Evolutionary conservation across 192 early-diverging fungal genomes (phyloP), one percentile per base, ranked within the genome.

Genomic region (Mortierella alpina): DNA sequence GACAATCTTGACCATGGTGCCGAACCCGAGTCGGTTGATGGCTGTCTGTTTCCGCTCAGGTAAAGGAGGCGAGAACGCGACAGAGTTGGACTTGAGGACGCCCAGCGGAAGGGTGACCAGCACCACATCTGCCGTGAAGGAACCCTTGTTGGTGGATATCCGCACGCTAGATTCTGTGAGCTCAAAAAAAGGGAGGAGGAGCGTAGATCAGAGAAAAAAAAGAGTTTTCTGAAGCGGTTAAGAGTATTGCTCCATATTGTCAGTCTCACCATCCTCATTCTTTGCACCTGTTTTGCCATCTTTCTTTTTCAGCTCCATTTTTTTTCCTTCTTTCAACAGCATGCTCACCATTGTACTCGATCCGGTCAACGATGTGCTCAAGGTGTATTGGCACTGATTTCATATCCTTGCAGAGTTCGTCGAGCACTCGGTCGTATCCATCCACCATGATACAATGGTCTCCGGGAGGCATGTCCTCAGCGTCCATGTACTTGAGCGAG

Each of bases 51-150:
- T 84, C 23, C 58, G 41, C 20, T 71, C 52, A 10, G 85, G 85
- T 20, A 86, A 47, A 48, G 77, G 82, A 15, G 85, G 85, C 3
- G 75, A 71, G 58, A 86, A 86, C 6, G 53, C 52, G 40, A 73
- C 59, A 6, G 70, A 62, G 47, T 68, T 63, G 12, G 80, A 56
- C 66, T 86, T 82, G 45, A 86, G 79, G 48, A 86, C 80, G 7
- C 85, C 85, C n/a, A 86, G 73, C 22, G 85, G 85, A 10, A 86
- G 54, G 7, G 85, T 86, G 59, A 86, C 70, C 40, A 86, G 58
- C 11, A 86, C 82, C 13, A 75, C 48, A 45, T 86, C 84, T 1
- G 81, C 72, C 14, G 58, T 67, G 23, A 80, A 72, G 7, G 18
- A 8, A 2, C 77, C 70, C 55, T 72, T 80, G 77, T 68, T 80